These are phyloP conservation scores for Metarhizium brunneum DNA, from an alignment of 2,329 filamentous ascomycete species.

Conservation along the genomic window DNA sequence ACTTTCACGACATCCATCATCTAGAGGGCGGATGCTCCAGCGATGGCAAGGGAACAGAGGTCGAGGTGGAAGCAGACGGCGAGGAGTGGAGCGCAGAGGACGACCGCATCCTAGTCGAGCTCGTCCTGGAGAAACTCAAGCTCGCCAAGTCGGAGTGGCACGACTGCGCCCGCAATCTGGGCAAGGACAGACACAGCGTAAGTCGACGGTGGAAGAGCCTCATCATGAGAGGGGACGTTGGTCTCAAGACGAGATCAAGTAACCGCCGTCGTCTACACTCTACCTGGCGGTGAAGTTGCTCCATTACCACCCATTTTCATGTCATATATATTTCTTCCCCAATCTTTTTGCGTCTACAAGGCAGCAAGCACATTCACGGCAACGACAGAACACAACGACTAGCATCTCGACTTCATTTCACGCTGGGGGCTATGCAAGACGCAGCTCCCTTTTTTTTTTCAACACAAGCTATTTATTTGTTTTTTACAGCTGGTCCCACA, in stretches of 20 bases:
- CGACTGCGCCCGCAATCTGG: conserved; percentile 54
- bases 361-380: no score
- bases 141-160: conserved; percentile 58
- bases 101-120: conserved; percentile 55
- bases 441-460: no score
- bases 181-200: conserved; percentile 48
- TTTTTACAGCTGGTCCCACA: no score
- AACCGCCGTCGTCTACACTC: conserved; percentile 39
- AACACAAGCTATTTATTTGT: no score
- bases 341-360: neutral
- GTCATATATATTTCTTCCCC: neutral
- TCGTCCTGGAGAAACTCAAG: conserved; percentile 57
- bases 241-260: conserved; percentile 39
- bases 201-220: conserved; percentile 55
- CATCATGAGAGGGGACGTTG: conserved; percentile 48
- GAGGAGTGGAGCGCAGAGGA: conserved; percentile 53
- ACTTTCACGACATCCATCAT: conserved; percentile 44
- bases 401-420: no score
- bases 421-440: no score
- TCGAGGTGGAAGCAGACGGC: conserved; percentile 35
- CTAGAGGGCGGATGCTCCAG: conserved; percentile 16
- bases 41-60: conserved; percentile 22
- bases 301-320: no score
- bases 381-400: no score
- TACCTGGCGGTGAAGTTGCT: conserved; percentile 39